These are phyloP conservation scores for Eucalyptus tenuipes DNA, from an alignment of 345 rosid species.

Conservation along the genomic window DNA sequence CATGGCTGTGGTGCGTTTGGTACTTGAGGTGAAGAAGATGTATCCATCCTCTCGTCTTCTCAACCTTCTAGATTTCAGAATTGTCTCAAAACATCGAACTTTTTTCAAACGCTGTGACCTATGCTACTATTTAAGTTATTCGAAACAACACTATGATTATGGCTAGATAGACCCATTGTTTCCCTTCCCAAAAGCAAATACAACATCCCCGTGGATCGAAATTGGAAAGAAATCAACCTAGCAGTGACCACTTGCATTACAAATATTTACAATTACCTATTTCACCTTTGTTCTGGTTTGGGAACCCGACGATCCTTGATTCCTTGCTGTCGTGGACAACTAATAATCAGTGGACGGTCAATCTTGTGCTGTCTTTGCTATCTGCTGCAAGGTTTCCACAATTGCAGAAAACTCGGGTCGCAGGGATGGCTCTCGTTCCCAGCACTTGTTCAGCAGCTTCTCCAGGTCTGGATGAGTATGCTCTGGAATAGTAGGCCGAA, in stretches of 20 bases:
- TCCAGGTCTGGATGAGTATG: slow-evolving; percentile 31
- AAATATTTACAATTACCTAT: not conserved
- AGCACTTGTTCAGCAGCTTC: slow-evolving; percentile 47
- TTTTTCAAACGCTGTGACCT: not conserved
- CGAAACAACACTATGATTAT: not conserved
- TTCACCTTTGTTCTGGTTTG: not conserved
- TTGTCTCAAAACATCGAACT: not conserved
- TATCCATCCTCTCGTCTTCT: not conserved
- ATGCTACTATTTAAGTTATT: not conserved
- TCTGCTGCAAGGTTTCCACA: slow-evolving; percentile 18
- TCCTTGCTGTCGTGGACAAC: not conserved
- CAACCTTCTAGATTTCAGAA: not conserved
- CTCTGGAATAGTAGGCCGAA: slow-evolving; percentile 43
- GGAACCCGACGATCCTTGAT: not conserved
- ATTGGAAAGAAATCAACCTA: not conserved
- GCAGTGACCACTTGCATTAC: not conserved
- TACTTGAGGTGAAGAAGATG: not conserved
- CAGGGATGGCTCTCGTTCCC: slow-evolving; percentile 43
- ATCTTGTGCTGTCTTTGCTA: slow-evolving; percentile 10
- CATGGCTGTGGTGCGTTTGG: not conserved
- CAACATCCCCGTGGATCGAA: not conserved
- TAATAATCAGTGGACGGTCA: not conserved
- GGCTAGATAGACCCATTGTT: not conserved
- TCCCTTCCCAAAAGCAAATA: not conserved
- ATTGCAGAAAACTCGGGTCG: slow-evolving; percentile 64